Evolutionary conservation across 2,329 filamentous ascomycete species (phyloP), one percentile per base, ranked within the genome.

Genomic region (Fusarium caatingaense): DNA sequence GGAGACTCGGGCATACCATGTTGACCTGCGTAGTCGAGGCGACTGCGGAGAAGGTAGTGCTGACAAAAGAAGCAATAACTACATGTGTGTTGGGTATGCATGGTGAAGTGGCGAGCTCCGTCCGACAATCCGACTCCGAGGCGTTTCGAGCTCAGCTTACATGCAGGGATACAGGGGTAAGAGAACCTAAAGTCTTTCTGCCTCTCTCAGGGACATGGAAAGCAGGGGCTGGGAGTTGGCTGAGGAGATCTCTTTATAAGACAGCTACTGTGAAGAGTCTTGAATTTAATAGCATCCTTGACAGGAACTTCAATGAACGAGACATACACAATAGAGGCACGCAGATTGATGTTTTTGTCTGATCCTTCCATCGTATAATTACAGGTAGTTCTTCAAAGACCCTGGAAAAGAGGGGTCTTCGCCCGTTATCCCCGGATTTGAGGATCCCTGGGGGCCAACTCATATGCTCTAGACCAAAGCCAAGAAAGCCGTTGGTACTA

Each of bases 371-470:
- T 37, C 34, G 10, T 25, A 13, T 6, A 34, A 21, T 10, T 10
- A 8, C 18, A 9, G 16, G 2, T 5, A 13, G 7, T 3, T 18
- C 2, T 18, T 0, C 9, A 8, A n/a, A 13, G 16, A 34, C 20
- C 21, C 11, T 44, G 13, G 41, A 11, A 7, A 15, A n/a, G 18
- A 25, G 30, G 21, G 30, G 47, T 12, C n/a, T 23, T 18, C 23
- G 18, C 30, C 13, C 7, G 30, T 50, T n/a, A 21, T 34, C 30
- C 47, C 47, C 47, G 28, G 6, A 49, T 3, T 32, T 6, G 15
- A 18, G 7, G 30, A 18, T 13, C 8, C 30, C 4, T 25, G 9
- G 5, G 15, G 8, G 16, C 15, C 41, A 25, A 15, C 20, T 9
- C 16, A 13, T 5, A 25, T 37, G 30, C 21, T 18, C 3, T 13